phyloP scores from a whole-genome alignment of 179 eudicot genomes.

The Monotropa hypopitys region DNA sequence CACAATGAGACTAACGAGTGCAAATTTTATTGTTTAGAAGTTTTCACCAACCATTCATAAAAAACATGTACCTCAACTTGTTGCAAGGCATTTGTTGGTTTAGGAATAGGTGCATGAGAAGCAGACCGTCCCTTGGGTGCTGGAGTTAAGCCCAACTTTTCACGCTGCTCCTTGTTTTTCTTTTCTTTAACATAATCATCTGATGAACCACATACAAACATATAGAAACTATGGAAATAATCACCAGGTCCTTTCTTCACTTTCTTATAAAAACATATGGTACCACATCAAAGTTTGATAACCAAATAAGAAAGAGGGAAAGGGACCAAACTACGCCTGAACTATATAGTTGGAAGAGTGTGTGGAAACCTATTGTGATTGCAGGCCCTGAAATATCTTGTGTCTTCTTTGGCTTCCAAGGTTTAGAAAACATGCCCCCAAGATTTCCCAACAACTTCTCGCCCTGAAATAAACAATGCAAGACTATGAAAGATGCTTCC shows the following conservation, averaged over 20 bases:
- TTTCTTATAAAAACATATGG: neutral
- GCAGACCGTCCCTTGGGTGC: constrained; percentile 29
- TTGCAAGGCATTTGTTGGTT: constrained; percentile 59
- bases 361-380: constrained; percentile 36
- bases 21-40: neutral
- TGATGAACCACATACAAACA: constrained; percentile 2
- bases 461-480: constrained; percentile 39
- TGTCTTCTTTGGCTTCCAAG: constrained; percentile 92
- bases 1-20: neutral
- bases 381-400: constrained; percentile 54
- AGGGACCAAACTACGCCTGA: neutral
- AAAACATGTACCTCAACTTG: constrained; percentile 54
- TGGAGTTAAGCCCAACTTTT: constrained; percentile 46
- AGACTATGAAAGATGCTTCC: constrained; percentile 2
- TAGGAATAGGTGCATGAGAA: constrained; percentile 41
- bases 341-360: neutral
- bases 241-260: neutral
- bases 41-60: neutral
- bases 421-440: constrained; percentile 89
- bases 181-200: constrained; percentile 33
- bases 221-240: neutral
- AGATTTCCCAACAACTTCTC: constrained; percentile 74
- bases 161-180: constrained; percentile 49
- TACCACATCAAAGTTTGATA: neutral
- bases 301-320: neutral